Evolutionary conservation across 805 yeast species (phyloP), one percentile per base, ranked within the genome.

Genomic region (Metschnikowia corniflorae): DNA sequence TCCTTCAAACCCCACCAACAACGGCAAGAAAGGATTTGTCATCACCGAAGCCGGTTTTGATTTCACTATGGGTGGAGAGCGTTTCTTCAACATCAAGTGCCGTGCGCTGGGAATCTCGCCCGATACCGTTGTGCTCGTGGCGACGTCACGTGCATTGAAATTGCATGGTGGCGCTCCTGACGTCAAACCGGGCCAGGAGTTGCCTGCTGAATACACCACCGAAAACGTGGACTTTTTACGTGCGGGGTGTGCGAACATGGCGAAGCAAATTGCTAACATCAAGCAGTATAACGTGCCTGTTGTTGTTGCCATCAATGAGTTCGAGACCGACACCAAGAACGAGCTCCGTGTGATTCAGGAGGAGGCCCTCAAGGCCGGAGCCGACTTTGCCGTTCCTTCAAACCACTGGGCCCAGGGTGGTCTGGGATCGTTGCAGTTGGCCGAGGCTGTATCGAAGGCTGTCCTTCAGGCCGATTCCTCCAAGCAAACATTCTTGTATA

Each of bases 1-100:
- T 16, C 65, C 73, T 14, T 55, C 67, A 44, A 71, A 55, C 63
- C 62, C 74, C 45, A 57, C 58, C 39, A 68, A 68, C 51, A 60
- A 52, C 43, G 73, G 78, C 36, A 42, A 50, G 39, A 69, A 71
- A 43, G 97, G 97, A 49, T 91, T 77, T 58, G 97, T 88, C 37
- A 86, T 91, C 43, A 91, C 98, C 33, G 98, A 91, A 64, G 97
- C 97, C 26, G 98, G 98, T 35, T 91, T 91, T 67, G 97, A 91
- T 65, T 91, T 93, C 72, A 91, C 97, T 32, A 91, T 91, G 97
- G 98, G 98, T 49, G 97, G 97, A 51, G 98, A 91, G 71, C 77
- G 97, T 55, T 91, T 91, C 68, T 77, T 91, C 65, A 87, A 91
- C 70, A 91, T 91, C 63, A 91, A 91, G 70, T 88, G 97, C 63